A percentile compares a stretch with the other conserved stretches of the same genome.
Conservation (phyloP, 2,329 filamentous ascomycete genomes). For the Chaetomium olivaceum region DNA sequence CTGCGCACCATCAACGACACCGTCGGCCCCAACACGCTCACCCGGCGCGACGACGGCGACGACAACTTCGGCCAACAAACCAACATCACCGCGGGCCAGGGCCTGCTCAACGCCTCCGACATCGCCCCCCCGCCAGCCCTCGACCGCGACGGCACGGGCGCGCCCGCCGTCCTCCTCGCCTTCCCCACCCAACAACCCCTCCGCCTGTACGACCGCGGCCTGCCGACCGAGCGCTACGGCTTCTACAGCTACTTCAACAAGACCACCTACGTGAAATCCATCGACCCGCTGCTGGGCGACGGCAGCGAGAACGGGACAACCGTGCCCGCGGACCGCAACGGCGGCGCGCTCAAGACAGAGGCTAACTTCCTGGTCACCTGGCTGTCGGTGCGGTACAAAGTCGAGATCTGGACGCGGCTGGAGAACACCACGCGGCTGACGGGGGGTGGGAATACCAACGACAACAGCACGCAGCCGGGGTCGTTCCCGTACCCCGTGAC, state of each 20-base stretch:
- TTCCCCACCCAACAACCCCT: constrained; percentile 73
- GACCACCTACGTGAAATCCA: constrained; percentile 74
- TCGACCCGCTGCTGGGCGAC: constrained; percentile 28
- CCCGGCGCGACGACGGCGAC: constrained; percentile 19
- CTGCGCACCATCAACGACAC: constrained; percentile 48
- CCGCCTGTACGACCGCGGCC: constrained; percentile 79
- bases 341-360: constrained; percentile 55
- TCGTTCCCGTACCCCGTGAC: constrained; percentile 66
- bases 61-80: neutral
- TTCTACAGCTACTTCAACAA: constrained; percentile 93
- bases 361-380: constrained; percentile 60
- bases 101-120: constrained; percentile 44
- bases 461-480: constrained; percentile 50
- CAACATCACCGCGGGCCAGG: constrained; percentile 14
- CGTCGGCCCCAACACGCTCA: constrained; percentile 25
- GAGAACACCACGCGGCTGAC: constrained; percentile 48
- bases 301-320: constrained; percentile 25
- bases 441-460: constrained; percentile 30
- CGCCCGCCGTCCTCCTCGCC: constrained; percentile 71
- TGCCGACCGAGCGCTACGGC: constrained; percentile 81
- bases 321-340: constrained; percentile 53
- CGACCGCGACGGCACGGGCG: constrained; percentile 69
- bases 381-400: constrained; percentile 61
- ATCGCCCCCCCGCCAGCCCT: constrained; percentile 65
- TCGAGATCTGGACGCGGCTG: constrained; percentile 64